Evolutionary conservation across 208 protist species (phyloP).

Genomic region (Wallacemonas sp.): DNA sequence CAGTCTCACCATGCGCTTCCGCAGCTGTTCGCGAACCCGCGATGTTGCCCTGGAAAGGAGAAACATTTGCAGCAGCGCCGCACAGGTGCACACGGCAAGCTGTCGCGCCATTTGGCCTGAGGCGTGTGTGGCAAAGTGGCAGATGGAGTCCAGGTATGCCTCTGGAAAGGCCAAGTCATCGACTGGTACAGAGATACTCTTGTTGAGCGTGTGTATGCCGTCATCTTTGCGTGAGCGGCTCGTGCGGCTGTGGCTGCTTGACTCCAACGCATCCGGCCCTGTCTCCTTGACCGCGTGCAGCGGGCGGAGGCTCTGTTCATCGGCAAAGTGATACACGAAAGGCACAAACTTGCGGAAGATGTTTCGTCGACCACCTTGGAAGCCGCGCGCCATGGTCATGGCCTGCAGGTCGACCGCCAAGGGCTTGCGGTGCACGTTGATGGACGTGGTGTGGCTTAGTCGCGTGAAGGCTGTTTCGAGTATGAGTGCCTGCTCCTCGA

Average conservation of each 20-base stretch:
- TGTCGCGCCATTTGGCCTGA: conserved; percentile 80
- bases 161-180: conserved; percentile 63
- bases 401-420: conserved; percentile 59
- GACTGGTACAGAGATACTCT: conserved; percentile 29
- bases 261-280: conserved; percentile 33
- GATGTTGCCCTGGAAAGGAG: conserved; percentile 48
- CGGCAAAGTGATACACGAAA: conserved; percentile 83
- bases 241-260: conserved; percentile 14
- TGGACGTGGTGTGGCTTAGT: conserved; percentile 28
- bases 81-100: conserved; percentile 77
- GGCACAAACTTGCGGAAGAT: conserved; percentile 71
- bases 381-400: conserved; percentile 67
- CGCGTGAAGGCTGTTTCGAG: conserved; percentile 57
- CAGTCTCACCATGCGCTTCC: conserved; percentile 56
- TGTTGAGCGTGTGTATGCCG: conserved; percentile 37
- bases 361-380: conserved; percentile 46
- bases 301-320: conserved; percentile 55
- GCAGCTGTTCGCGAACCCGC: conserved; percentile 44
- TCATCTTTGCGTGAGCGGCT: conserved; percentile 15
- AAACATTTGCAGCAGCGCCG: conserved; percentile 76
- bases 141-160: conserved; percentile 68
- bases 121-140: conserved; percentile 54
- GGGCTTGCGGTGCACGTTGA: conserved; percentile 53
- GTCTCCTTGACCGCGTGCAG: conserved; percentile 56
- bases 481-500: conserved; percentile 70